These are phyloP conservation scores for Phytopythium aichiense DNA, from an alignment of 352 stramenopile genomes.

Conservation along the genomic window DNA sequence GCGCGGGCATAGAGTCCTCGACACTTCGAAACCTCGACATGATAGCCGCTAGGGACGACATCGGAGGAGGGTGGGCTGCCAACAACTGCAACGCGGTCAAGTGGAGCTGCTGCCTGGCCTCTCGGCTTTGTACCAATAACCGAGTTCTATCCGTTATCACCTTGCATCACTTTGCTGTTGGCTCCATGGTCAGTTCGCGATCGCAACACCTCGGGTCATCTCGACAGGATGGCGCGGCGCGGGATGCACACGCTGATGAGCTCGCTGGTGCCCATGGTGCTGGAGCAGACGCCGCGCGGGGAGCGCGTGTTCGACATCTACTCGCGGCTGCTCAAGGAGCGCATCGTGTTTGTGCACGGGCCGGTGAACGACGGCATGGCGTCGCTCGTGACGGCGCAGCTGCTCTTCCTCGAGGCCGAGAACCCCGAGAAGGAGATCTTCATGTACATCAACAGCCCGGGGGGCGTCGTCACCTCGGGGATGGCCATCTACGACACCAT, in stretches of 20 bases:
- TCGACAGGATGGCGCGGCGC: constrained; percentile 16
- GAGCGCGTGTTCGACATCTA: constrained; percentile 98
- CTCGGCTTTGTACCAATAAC: background rate
- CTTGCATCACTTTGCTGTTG: background rate
- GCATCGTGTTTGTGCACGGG: constrained; percentile 97
- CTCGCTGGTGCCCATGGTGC: constrained; percentile 90
- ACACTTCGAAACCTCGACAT: background rate
- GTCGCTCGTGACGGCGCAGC: constrained; percentile 77
- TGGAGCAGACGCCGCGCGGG: constrained; percentile 90
- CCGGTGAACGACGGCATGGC: constrained; percentile 89
- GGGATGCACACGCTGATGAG: constrained; percentile 53
- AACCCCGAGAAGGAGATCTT: constrained; percentile 97
- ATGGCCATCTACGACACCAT: constrained; percentile 99
- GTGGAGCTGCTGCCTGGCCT: background rate
- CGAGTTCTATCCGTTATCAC: background rate
- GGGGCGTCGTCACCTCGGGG: constrained; percentile 95
- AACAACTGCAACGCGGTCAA: background rate
- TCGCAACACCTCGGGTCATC: background rate
- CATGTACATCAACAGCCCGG: constrained; percentile 99
- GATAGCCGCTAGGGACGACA: background rate
- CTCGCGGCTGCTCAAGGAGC: constrained; percentile 95
- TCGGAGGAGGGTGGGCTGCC: background rate
- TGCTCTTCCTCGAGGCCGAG: constrained; percentile 96
- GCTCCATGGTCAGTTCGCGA: background rate
- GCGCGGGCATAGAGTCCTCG: background rate